Conservation (phyloP, 1,139 yeast genomes). For the Geotrichum macrosporum region DNA sequence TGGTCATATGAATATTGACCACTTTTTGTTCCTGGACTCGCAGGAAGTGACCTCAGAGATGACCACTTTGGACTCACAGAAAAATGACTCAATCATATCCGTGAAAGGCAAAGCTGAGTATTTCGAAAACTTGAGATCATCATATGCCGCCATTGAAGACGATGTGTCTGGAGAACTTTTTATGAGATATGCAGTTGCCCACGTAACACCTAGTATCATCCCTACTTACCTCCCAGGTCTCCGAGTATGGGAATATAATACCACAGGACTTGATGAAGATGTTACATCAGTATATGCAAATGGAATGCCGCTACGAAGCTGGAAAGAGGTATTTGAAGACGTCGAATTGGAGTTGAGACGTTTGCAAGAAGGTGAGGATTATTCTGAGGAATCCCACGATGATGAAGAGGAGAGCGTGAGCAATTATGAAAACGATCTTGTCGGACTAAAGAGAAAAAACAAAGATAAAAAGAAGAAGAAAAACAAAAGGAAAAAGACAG, state of each 20-base stretch:
- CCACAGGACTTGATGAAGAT: slow-evolving; percentile 46
- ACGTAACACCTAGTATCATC: slow-evolving; percentile 69
- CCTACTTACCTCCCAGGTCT: slow-evolving; percentile 83
- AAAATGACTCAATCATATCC: slow-evolving; percentile 16
- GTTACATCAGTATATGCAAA: slow-evolving; percentile 20
- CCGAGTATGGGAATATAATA: slow-evolving; percentile 81
- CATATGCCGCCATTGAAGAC: slow-evolving; percentile 16
- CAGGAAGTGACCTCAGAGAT: slow-evolving; percentile 24
- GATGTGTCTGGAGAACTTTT: slow-evolving; percentile 27
- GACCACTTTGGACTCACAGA: neutral
- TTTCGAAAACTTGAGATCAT: slow-evolving; percentile 22
- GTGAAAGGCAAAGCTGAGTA: slow-evolving; percentile 22
- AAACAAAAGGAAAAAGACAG: slow-evolving; percentile 38
- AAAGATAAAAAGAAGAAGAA: slow-evolving; percentile 28
- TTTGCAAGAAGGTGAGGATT: slow-evolving; percentile 26
- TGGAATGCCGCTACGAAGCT: slow-evolving; percentile 31
- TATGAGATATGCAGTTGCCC: slow-evolving; percentile 65
- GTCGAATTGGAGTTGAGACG: slow-evolving; percentile 39
- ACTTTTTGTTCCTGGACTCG: slow-evolving; percentile 75
- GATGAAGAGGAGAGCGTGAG: too few relatives aligned
- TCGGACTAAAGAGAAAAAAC: slow-evolving; percentile 28
- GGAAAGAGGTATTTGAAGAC: slow-evolving; percentile 54
- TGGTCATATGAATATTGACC: slow-evolving; percentile 89
- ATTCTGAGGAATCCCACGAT: too few relatives aligned
- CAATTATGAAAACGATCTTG: slow-evolving; percentile 29